Conservation (phyloP, 768 basidiomycete species). For the Boletus bicolor region DNA sequence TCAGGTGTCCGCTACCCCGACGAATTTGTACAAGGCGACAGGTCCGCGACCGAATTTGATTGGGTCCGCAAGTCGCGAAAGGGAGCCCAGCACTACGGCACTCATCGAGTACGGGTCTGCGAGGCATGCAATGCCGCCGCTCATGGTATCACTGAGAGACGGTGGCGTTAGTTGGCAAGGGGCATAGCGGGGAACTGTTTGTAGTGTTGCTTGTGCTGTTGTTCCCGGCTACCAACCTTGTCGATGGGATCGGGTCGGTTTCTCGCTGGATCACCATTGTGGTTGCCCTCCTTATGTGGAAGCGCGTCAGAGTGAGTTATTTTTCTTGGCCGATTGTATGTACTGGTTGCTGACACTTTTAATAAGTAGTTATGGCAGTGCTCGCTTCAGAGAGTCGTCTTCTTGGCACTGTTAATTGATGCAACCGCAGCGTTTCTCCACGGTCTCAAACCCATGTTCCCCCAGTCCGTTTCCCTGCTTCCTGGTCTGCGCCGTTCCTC, state of each 20-base stretch:
- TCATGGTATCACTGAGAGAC: constrained; percentile 22
- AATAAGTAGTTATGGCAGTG: neutral
- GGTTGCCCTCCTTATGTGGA: constrained; percentile 1
- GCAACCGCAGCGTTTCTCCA: neutral
- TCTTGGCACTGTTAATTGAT: neutral
- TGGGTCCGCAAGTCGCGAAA: constrained; percentile 39
- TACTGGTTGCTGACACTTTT: neutral
- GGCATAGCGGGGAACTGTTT: constrained; percentile 1
- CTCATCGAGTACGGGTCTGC: constrained; percentile 32
- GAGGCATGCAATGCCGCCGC: constrained; percentile 33
- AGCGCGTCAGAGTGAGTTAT: constrained; percentile 4
- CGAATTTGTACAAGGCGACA: constrained; percentile 17
- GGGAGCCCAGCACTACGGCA: constrained; percentile 13
- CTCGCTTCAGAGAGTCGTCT: neutral
- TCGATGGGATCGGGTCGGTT: neutral
- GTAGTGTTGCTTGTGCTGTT: constrained; percentile 1
- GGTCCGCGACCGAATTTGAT: constrained; percentile 40
- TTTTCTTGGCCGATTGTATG: neutral
- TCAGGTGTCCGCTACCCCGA: constrained; percentile 43
- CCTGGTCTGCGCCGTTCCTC: neutral
- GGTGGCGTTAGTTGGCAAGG: constrained; percentile 22
- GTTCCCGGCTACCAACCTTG: neutral
- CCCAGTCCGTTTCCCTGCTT: neutral
- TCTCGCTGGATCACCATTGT: neutral
- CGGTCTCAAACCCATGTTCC: neutral